Percentiles rank a stretch among this genome's conserved stretches.
phyloP scores from a whole-genome alignment of 1,139 yeast genomes.

The Pichia sp. region DNA sequence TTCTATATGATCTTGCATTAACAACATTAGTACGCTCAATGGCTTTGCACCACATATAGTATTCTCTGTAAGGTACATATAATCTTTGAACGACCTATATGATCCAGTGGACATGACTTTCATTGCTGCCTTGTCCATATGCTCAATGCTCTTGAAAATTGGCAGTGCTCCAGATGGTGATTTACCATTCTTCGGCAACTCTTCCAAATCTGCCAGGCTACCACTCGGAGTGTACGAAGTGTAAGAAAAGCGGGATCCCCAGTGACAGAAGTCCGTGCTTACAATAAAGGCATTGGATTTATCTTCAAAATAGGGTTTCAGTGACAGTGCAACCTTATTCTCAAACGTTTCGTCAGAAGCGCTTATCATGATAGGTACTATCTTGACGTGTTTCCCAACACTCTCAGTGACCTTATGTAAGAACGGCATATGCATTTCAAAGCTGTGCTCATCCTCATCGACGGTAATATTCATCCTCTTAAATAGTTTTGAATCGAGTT shows the following conservation, averaged over 20 bases:
- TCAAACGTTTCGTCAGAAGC: slow-evolving; percentile 44
- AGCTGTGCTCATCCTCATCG: slow-evolving; percentile 86
- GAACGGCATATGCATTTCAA: slow-evolving; percentile 92
- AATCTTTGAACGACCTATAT: slow-evolving; percentile 54
- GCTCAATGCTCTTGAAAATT: slow-evolving; percentile 66
- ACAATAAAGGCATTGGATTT: slow-evolving; percentile 63
- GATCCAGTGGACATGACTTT: slow-evolving; percentile 46
- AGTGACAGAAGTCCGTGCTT: slow-evolving; percentile 92
- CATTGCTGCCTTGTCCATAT: slow-evolving; percentile 67
- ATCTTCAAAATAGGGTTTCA: slow-evolving; percentile 51
- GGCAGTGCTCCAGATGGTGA: slow-evolving; percentile 27
- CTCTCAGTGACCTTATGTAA: slow-evolving; percentile 49
- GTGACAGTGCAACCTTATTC: slow-evolving; percentile 36
- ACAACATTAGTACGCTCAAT: slow-evolving; percentile 51
- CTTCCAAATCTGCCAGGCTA: slow-evolving; percentile 23
- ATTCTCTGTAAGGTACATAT: slow-evolving; percentile 65
- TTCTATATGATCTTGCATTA: slow-evolving; percentile 34
- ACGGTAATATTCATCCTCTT: slow-evolving; percentile 47
- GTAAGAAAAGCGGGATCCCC: slow-evolving; percentile 82
- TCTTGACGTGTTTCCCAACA: slow-evolving; percentile 35
- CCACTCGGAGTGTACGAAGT: slow-evolving; percentile 44
- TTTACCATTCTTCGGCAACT: slow-evolving; percentile 17
- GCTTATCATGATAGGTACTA: slow-evolving; percentile 80
- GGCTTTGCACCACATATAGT: slow-evolving; percentile 96
- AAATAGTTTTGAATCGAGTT: slow-evolving; percentile 33